Evolutionary conservation across 148 eudicot genomes (phyloP).

Genomic region (Polygonum aviculare): DNA sequence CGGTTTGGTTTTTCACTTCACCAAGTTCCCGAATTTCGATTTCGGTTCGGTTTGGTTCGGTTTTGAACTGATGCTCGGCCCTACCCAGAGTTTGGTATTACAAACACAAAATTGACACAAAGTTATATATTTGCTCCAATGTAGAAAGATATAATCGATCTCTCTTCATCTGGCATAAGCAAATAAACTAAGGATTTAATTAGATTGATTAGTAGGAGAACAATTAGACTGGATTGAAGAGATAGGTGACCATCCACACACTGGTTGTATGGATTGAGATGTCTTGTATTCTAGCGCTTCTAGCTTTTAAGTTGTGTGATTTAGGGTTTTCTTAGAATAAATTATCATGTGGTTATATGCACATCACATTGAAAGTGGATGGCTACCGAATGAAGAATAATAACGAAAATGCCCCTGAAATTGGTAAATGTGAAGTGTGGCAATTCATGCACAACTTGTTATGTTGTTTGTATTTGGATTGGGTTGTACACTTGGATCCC

Average conservation of each 20-base stretch:
- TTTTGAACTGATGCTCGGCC: too few species aligned
- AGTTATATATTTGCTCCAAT: background rate
- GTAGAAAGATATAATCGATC: background rate
- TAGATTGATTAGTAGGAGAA: background rate
- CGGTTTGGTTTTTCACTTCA: too few species aligned
- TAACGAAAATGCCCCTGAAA: background rate
- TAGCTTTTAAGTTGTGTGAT: background rate
- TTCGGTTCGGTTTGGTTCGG: too few species aligned
- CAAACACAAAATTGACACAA: too few species aligned
- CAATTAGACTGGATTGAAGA: background rate
- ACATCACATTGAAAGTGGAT: background rate
- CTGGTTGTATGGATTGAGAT: background rate
- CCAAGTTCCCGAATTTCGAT: too few species aligned
- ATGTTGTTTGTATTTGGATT: background rate
- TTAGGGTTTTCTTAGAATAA: background rate
- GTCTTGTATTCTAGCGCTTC: background rate
- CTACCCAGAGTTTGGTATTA: too few species aligned
- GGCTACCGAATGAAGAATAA: background rate
- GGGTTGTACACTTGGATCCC: background rate
- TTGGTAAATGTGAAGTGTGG: constrained; percentile 4
- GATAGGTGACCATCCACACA: background rate
- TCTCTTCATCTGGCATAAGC: background rate
- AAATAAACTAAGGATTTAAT: background rate
- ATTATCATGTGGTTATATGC: background rate
- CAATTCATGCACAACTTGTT: constrained; percentile 1